These are phyloP conservation scores for Arachis monticola DNA, from an alignment of 331 rosid species.

Conservation along the genomic window DNA sequence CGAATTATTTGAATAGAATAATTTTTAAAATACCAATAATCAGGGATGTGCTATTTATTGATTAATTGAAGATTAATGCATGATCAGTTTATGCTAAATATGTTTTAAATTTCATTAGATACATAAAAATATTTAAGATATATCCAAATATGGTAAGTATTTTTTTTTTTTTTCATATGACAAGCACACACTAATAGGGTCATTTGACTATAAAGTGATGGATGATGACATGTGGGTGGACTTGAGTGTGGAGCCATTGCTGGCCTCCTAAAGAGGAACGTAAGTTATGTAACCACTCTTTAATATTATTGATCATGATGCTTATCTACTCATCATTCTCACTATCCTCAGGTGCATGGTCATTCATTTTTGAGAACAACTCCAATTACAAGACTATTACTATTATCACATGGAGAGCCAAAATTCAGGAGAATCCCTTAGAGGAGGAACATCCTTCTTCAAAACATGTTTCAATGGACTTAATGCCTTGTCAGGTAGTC, in stretches of 20 bases:
- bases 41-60: too few species aligned
- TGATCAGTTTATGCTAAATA: background rate
- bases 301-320: slow-evolving; percentile 26
- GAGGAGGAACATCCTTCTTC: slow-evolving; percentile 52
- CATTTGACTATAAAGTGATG: background rate
- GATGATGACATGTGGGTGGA: slow-evolving; percentile 4
- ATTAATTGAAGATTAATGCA: background rate
- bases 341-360: background rate
- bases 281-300: background rate
- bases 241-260: background rate
- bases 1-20: too few species aligned
- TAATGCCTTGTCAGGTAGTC: slow-evolving; percentile 69
- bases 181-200: too few species aligned
- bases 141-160: too few species aligned
- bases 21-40: too few species aligned
- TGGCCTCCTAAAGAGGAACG: background rate
- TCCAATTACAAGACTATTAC: background rate
- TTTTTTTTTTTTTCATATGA: too few species aligned
- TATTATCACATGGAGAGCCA: slow-evolving; percentile 52
- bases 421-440: slow-evolving; percentile 35
- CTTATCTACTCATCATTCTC: slow-evolving; percentile 30
- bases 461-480: slow-evolving; percentile 81
- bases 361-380: background rate
- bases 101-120: too few species aligned
- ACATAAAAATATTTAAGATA: too few species aligned